Evolutionary conservation across 2,329 filamentous ascomycete genomes (phyloP).

Genomic region (Dactylellina cionopaga): DNA sequence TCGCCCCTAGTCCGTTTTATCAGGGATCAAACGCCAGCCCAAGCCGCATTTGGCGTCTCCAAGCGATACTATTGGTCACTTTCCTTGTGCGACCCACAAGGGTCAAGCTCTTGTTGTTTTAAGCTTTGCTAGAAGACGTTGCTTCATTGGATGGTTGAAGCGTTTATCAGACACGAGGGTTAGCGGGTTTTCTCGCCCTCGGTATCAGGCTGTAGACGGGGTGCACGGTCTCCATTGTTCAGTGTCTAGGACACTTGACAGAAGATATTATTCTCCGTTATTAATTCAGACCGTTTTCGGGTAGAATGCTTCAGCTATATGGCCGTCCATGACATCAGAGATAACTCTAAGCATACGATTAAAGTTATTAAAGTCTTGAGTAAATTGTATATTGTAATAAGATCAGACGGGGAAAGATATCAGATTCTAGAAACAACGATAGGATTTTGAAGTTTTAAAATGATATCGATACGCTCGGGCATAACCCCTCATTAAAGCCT

Average conservation of each 20-base stretch:
- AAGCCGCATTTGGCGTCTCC: constrained; percentile 7
- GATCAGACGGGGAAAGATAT: neutral
- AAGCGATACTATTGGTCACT: constrained; percentile 30
- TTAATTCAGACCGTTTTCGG: neutral
- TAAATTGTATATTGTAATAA: constrained; percentile 36
- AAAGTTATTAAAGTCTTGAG: constrained; percentile 25
- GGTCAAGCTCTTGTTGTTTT: constrained; percentile 26
- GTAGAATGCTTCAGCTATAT: constrained; percentile 10
- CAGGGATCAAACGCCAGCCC: constrained; percentile 14
- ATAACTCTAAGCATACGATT: constrained; percentile 2
- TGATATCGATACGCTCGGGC: constrained; percentile 7
- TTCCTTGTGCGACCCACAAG: constrained; percentile 41
- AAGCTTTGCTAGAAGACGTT: neutral
- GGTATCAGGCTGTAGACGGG: constrained; percentile 13
- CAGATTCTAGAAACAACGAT: constrained; percentile 14
- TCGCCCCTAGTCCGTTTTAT: constrained; percentile 15
- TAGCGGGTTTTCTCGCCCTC: constrained; percentile 2
- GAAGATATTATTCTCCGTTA: constrained; percentile 41
- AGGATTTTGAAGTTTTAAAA: neutral
- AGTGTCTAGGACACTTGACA: constrained; percentile 1
- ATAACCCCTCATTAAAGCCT: neutral
- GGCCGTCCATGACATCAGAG: constrained; percentile 18
- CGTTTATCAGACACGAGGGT: constrained; percentile 27
- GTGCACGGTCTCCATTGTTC: neutral
- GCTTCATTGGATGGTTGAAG: constrained; percentile 43